Conservation (phyloP, 2,329 filamentous ascomycete species). For the Alternaria longipes region DNA sequence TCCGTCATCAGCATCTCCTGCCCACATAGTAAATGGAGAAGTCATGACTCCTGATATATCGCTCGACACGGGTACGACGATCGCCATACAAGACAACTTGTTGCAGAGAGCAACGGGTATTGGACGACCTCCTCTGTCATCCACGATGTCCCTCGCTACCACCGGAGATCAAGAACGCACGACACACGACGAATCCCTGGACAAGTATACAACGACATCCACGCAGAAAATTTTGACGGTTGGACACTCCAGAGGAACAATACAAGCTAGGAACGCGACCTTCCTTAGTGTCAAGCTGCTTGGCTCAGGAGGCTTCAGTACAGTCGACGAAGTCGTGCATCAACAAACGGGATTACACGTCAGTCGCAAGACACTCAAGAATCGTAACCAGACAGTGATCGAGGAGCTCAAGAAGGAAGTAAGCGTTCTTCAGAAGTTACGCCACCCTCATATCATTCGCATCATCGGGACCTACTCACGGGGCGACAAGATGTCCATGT, state of each 20-base stretch:
- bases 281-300: conserved; percentile 50
- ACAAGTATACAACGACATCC: neutral
- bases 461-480: conserved; percentile 48
- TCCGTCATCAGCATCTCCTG: too few species aligned
- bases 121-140: neutral
- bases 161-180: neutral
- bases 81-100: neutral
- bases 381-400: conserved; percentile 42
- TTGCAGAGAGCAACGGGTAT: neutral
- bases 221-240: neutral
- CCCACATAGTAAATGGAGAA: neutral
- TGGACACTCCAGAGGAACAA: neutral
- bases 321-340: conserved; percentile 50
- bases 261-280: conserved; percentile 20
- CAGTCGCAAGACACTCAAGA: conserved; percentile 51
- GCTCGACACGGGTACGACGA: neutral
- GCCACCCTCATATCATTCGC: conserved; percentile 52
- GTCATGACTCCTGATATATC: neutral
- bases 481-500: conserved; percentile 50
- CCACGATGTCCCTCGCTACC: neutral
- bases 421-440: conserved; percentile 48
- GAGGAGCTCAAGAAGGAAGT: conserved; percentile 50
- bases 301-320: conserved; percentile 50
- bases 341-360: conserved; percentile 45
- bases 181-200: neutral